Conservation (phyloP, 495 filamentous ascomycete genomes). For the Articulospora tetracladia region DNA sequence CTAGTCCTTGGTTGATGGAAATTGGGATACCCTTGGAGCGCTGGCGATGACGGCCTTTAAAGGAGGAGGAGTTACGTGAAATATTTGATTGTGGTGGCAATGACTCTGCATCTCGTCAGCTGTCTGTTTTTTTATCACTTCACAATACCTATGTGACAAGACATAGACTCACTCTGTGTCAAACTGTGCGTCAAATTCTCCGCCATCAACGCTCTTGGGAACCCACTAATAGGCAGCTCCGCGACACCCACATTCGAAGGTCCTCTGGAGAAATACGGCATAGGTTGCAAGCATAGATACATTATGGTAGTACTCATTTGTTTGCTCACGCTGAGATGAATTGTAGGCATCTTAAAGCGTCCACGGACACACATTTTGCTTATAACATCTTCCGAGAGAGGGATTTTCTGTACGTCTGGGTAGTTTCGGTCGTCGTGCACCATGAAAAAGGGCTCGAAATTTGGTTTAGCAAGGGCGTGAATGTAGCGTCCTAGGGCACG, state of each 20-base stretch:
- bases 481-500: conserved; percentile 30
- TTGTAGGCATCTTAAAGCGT: background rate
- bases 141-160: too few relatives aligned
- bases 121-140: too few relatives aligned
- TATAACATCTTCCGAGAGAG: background rate
- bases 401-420: conserved; percentile 15
- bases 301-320: conserved; percentile 18
- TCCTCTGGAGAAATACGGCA: conserved; percentile 16
- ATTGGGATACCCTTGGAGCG: background rate
- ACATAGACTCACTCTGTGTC: too few relatives aligned
- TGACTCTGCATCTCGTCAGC: background rate
- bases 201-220: conserved; percentile 29
- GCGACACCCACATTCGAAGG: background rate
- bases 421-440: conserved; percentile 25
- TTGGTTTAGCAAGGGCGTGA: conserved; percentile 23
- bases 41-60: background rate
- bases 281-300: conserved; percentile 28
- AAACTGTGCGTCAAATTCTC: background rate
- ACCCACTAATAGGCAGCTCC: conserved; percentile 33
- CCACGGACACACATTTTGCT: background rate
- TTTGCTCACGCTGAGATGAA: conserved; percentile 20
- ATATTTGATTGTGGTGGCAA: background rate
- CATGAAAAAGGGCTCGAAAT: conserved; percentile 34
- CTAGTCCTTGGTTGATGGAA: background rate
- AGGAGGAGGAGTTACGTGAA: background rate